phyloP scores from a whole-genome alignment of 2,329 filamentous ascomycete species.

The Fusarium globosum region DNA sequence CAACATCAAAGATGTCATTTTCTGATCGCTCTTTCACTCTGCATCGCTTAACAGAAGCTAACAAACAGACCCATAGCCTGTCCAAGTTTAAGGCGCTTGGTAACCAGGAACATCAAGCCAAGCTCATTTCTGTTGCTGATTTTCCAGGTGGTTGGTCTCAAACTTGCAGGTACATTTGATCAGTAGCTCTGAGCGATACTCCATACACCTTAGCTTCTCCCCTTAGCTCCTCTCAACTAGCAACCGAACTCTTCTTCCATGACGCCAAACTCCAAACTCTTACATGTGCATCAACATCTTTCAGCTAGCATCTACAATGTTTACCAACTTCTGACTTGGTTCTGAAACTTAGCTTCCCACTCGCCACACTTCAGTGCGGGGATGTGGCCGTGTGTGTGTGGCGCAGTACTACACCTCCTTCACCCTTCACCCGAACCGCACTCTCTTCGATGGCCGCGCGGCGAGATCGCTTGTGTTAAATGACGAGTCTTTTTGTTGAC shows the following conservation, averaged over 20 bases:
- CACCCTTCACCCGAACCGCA: constrained; percentile 43
- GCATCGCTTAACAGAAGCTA: constrained; percentile 13
- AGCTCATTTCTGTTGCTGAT: neutral
- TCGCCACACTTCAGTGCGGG: constrained; percentile 22
- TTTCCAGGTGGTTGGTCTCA: neutral
- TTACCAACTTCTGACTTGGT: constrained; percentile 37
- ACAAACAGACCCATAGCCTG: constrained; percentile 4
- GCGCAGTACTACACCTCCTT: constrained; percentile 12
- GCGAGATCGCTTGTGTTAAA: constrained; percentile 24
- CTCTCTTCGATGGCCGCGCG: constrained; percentile 47
- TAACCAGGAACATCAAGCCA: neutral
- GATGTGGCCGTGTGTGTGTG: constrained; percentile 20
- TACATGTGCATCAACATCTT: neutral
- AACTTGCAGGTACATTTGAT: neutral
- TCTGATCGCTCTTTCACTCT: constrained; percentile 9
- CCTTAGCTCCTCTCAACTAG: neutral
- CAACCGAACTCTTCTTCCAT: constrained; percentile 4
- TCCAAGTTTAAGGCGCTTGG: constrained; percentile 3
- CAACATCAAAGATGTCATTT: constrained; percentile 27
- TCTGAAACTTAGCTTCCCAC: constrained; percentile 32
- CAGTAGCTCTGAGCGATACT: neutral
- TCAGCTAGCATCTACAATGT: neutral
- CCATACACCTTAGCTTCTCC: neutral
- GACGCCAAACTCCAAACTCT: constrained; percentile 26
- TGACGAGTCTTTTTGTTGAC: constrained; percentile 18